These are phyloP conservation scores for Proliferodiscus dingleyae DNA, from an alignment of 2,329 filamentous ascomycete species.

Conservation along the genomic window DNA sequence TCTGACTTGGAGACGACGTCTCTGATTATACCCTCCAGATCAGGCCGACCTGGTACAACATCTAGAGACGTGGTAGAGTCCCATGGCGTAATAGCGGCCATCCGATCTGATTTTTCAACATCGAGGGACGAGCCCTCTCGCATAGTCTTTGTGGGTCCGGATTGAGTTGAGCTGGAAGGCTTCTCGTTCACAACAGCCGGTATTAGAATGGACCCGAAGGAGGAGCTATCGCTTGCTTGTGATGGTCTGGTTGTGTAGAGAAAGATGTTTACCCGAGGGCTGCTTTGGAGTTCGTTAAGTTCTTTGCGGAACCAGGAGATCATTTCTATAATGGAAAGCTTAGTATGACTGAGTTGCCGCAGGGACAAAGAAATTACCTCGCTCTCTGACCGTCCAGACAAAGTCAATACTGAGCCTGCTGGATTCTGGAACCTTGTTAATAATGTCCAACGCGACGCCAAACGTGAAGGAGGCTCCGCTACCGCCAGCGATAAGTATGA, in stretches of 20 bases:
- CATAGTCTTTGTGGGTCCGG: no score
- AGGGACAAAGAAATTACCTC: constrained; percentile 31
- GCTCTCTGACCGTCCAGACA: constrained; percentile 42
- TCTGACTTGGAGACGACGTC: constrained; percentile 33
- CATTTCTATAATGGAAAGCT: constrained; percentile 9
- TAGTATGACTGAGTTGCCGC: background rate
- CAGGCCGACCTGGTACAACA: constrained; percentile 36
- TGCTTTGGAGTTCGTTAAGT: constrained; percentile 22
- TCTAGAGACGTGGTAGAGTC: constrained; percentile 5
- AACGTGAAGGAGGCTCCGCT: constrained; percentile 56
- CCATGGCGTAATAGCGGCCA: constrained; percentile 3
- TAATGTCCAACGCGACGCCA: constrained; percentile 41
- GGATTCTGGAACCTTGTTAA: constrained; percentile 38
- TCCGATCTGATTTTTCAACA: constrained; percentile 1
- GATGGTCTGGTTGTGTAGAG: constrained; percentile 21
- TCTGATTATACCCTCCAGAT: constrained; percentile 36
- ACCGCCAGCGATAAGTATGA: constrained; percentile 54
- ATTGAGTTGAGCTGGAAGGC: no score
- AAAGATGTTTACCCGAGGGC: constrained; percentile 23
- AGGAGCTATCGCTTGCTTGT: no score
- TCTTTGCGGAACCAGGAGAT: constrained; percentile 26
- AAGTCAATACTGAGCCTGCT: constrained; percentile 39
- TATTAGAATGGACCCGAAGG: no score
- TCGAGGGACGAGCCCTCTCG: constrained; percentile 5
- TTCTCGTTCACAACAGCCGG: no score